Conservation (phyloP, 179 eudicot species). For the Amaranthus tricolor region DNA sequence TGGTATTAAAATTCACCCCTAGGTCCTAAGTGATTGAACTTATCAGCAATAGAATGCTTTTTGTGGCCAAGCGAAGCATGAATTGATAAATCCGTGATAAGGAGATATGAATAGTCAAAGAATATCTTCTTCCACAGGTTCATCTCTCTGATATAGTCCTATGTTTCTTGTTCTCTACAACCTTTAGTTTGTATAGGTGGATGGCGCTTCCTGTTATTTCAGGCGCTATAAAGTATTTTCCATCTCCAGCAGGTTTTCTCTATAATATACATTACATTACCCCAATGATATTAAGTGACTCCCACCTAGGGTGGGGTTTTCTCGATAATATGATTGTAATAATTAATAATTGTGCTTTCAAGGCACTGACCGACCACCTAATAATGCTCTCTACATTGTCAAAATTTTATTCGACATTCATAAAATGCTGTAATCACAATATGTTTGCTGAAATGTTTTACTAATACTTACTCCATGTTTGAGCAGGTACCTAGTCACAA, state of each 20-base stretch:
- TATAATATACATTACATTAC: too few relatives aligned
- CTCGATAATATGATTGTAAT: too few relatives aligned
- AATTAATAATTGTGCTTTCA: background rate
- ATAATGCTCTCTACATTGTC: background rate
- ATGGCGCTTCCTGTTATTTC: too few relatives aligned
- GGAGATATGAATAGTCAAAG: background rate
- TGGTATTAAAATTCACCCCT: too few relatives aligned
- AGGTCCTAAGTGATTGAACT: background rate
- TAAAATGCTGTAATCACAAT: background rate
- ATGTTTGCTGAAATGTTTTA: background rate
- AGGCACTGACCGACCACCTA: background rate
- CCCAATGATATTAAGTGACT: too few relatives aligned
- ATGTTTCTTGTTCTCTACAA: slow-evolving; percentile 1
- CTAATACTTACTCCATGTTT: slow-evolving; percentile 12
- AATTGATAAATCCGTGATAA: background rate
- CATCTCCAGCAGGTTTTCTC: too few relatives aligned
- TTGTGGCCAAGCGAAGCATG: too few relatives aligned
- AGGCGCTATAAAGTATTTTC: too few relatives aligned
- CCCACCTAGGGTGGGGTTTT: too few relatives aligned
- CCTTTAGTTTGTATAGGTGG: too few relatives aligned
- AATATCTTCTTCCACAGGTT: background rate
- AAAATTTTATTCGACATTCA: background rate
- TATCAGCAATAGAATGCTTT: background rate
- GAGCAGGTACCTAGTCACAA: slow-evolving; percentile 80
- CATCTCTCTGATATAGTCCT: background rate